Percentiles rank a stretch among this genome's conserved stretches.
Evolutionary conservation across 2,329 filamentous ascomycete species (phyloP).

Genomic region (Clonostachys chloroleuca): DNA sequence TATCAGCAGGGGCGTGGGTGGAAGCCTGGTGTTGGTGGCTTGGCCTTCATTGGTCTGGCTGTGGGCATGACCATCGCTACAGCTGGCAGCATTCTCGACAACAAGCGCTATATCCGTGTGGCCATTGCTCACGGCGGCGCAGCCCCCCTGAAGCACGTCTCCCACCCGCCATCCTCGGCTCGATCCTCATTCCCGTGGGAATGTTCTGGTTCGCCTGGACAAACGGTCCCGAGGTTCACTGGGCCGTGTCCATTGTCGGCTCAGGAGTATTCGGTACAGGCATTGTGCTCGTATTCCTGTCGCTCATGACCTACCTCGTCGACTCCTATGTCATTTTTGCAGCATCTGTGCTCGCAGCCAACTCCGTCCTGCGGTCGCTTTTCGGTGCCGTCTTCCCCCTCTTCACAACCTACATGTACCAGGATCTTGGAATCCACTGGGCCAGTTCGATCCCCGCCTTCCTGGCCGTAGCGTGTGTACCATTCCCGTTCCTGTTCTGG

Average conservation of each 20-base stretch:
- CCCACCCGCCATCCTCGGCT: constrained; percentile 55
- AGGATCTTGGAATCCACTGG: constrained; percentile 68
- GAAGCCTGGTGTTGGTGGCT: constrained; percentile 51
- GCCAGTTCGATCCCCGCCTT: constrained; percentile 71
- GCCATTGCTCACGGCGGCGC: constrained; percentile 44
- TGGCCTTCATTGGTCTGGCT: constrained; percentile 60
- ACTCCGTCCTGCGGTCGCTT: constrained; percentile 64
- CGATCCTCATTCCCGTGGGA: constrained; percentile 51
- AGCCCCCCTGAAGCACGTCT: constrained; percentile 62
- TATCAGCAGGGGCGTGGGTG: constrained; percentile 55
- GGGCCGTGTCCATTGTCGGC: constrained; percentile 42
- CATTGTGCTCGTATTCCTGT: constrained; percentile 62
- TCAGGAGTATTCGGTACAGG: constrained; percentile 48
- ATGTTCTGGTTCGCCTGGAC: constrained; percentile 67
- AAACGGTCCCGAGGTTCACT: constrained; percentile 50
- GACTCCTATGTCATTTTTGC: constrained; percentile 71
- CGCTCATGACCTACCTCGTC: constrained; percentile 62
- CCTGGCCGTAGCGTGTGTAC: constrained; percentile 65
- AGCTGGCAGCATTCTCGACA: constrained; percentile 44
- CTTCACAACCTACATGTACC: constrained; percentile 59
- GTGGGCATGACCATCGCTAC: constrained; percentile 59
- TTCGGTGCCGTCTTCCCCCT: constrained; percentile 72
- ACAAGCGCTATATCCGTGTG: constrained; percentile 44
- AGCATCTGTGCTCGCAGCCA: constrained; percentile 70
- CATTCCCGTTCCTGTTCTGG: constrained; percentile 74